A percentile compares a stretch with the other conserved stretches of the same genome.
These are phyloP conservation scores for Alternaria solani DNA, from an alignment of 2,329 filamentous ascomycete genomes.

Conservation along the genomic window DNA sequence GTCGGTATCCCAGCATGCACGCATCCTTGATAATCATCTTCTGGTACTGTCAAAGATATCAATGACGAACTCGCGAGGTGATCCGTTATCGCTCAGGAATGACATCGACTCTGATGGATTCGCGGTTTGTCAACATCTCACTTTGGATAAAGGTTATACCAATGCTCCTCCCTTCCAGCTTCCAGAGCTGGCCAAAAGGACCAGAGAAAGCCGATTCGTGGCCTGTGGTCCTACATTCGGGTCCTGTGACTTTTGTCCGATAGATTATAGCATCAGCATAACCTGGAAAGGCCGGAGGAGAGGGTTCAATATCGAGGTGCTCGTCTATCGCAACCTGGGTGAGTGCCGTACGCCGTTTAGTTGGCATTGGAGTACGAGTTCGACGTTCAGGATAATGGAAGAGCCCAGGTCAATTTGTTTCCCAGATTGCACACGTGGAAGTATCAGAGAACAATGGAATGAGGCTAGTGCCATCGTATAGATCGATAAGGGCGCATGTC, in stretches of 20 bases:
- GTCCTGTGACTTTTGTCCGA: slow-evolving; percentile 28
- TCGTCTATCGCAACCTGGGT: slow-evolving; percentile 23
- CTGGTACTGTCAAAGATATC: slow-evolving; percentile 21
- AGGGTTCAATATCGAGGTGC: slow-evolving; percentile 20
- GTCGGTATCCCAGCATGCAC: slow-evolving; percentile 16
- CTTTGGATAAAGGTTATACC: neutral
- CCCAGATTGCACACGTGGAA: slow-evolving; percentile 19
- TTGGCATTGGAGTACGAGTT: slow-evolving; percentile 24
- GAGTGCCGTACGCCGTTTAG: slow-evolving; percentile 28
- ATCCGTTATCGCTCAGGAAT: slow-evolving; percentile 17
- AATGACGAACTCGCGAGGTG: slow-evolving; percentile 18
- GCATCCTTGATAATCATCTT: slow-evolving; percentile 28
- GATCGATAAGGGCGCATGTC: no score
- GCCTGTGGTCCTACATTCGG: slow-evolving; percentile 21
- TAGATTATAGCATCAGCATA: slow-evolving; percentile 30
- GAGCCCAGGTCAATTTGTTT: slow-evolving; percentile 11
- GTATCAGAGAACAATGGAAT: slow-evolving; percentile 28
- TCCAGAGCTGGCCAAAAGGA: slow-evolving; percentile 22
- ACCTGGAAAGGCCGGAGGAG: slow-evolving; percentile 21
- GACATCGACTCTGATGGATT: slow-evolving; percentile 11
- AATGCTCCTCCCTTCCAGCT: slow-evolving; percentile 14
- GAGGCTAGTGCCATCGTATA: slow-evolving; percentile 17
- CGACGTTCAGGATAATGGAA: neutral
- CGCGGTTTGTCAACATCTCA: slow-evolving; percentile 23
- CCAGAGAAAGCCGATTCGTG: slow-evolving; percentile 11